These are phyloP conservation scores for Dactylorhiza incarnata DNA, from an alignment of 106 monocot species.

Conservation along the genomic window DNA sequence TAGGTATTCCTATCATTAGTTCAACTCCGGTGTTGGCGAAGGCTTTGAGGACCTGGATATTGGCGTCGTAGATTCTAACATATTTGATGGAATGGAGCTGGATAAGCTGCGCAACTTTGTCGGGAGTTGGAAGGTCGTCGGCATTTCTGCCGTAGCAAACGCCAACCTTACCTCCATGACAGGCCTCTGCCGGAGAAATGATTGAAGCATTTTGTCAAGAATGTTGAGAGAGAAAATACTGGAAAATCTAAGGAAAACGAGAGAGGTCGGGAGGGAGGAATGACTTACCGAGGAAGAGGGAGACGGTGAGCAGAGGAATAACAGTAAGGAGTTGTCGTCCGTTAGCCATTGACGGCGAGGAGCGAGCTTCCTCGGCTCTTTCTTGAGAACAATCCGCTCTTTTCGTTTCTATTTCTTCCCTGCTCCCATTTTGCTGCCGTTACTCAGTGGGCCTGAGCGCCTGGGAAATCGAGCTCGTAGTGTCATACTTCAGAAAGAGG, in stretches of 20 bases:
- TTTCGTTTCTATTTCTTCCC: neutral
- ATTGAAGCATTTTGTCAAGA: neutral
- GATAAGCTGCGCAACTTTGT: conserved; percentile 79
- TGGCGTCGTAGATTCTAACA: conserved; percentile 88
- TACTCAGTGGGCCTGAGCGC: neutral
- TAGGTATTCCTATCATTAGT: conserved; percentile 82
- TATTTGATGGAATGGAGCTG: conserved; percentile 71
- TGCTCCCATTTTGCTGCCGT: neutral
- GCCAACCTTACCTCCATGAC: conserved; percentile 57
- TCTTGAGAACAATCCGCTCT: neutral
- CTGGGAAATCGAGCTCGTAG: conserved; percentile 1
- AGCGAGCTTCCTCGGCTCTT: neutral
- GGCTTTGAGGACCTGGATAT: conserved; percentile 85
- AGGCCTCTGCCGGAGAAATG: conserved; percentile 31
- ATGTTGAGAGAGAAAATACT: neutral
- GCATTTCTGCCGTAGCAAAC: conserved; percentile 94
- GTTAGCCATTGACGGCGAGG: conserved; percentile 2
- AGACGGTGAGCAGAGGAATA: conserved; percentile 2
- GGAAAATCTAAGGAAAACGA: neutral
- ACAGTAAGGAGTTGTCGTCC: neutral
- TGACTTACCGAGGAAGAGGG: conserved; percentile 7
- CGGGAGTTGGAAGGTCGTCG: conserved; percentile 89
- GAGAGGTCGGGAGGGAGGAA: neutral
- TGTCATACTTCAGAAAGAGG: neutral
- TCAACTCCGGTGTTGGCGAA: conserved; percentile 86